phyloP scores from a whole-genome alignment of 192 early-diverging fungal genomes.

The Backusella circina region DNA sequence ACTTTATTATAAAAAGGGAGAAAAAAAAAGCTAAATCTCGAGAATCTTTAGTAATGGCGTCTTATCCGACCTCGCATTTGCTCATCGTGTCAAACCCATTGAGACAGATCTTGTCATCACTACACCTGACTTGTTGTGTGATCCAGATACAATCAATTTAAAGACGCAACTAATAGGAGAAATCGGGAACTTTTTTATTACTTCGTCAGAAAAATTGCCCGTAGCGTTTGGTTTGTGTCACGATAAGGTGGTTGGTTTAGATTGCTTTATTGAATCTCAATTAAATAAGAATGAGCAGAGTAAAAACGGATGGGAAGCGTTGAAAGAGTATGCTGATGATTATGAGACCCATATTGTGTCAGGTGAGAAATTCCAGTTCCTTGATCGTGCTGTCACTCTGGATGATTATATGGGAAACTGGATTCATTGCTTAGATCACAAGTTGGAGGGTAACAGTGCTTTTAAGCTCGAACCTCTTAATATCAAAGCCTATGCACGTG shows the following conservation, averaged over 20 bases:
- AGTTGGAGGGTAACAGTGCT: neutral
- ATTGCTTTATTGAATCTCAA: neutral
- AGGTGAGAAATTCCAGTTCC: neutral
- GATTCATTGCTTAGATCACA: neutral
- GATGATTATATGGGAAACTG: neutral
- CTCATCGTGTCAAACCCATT: slow-evolving; percentile 7
- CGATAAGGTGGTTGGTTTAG: neutral
- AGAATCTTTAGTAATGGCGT: slow-evolving; percentile 7
- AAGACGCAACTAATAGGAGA: neutral
- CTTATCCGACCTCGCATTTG: slow-evolving; percentile 14
- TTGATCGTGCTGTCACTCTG: neutral
- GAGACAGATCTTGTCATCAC: slow-evolving; percentile 6
- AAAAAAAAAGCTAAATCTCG: neutral
- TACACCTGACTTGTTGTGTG: slow-evolving; percentile 14
- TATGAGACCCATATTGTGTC: neutral
- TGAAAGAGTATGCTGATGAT: neutral
- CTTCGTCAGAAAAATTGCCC: neutral
- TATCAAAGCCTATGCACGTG: slow-evolving; percentile 45
- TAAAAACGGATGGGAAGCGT: neutral
- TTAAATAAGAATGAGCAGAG: neutral
- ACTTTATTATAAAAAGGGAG: neutral
- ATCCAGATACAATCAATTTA: neutral
- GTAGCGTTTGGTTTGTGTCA: slow-evolving; percentile 3
- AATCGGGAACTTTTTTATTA: neutral
- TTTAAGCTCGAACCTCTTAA: slow-evolving; percentile 23